These are phyloP conservation scores for Austroboletus rostrupii DNA, from an alignment of 1,284 basidiomycete species.

Conservation along the genomic window DNA sequence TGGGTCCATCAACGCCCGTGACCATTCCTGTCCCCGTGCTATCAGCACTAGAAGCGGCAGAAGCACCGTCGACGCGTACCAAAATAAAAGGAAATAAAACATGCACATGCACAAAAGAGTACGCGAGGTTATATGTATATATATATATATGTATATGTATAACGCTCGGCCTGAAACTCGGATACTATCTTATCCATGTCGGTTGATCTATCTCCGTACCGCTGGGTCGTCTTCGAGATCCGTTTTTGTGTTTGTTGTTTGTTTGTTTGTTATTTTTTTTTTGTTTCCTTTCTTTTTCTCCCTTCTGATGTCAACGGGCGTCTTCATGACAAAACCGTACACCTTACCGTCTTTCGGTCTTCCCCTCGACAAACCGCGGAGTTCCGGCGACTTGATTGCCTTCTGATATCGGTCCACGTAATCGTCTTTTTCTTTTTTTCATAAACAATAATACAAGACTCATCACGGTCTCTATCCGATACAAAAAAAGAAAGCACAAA, in stretches of 20 bases:
- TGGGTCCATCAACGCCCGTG: conserved; percentile 13
- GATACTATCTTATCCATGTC: conserved; percentile 29
- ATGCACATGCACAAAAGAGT: neutral
- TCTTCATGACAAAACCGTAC: conserved; percentile 12
- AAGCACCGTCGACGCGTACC: neutral
- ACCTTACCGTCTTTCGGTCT: neutral
- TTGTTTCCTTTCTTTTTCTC: neutral
- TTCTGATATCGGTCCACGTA: conserved; percentile 12
- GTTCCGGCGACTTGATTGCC: conserved; percentile 19
- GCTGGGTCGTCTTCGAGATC: conserved; percentile 21
- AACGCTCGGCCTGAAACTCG: neutral
- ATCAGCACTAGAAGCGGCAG: neutral
- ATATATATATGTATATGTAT: neutral
- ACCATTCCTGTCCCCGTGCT: conserved; percentile 9
- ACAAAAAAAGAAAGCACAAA: conserved; percentile 19
- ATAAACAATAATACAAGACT: conserved; percentile 27
- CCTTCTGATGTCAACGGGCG: conserved; percentile 5
- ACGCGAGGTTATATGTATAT: neutral
- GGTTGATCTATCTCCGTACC: conserved; percentile 19
- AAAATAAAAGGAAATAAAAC: neutral
- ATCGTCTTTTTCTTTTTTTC: conserved; percentile 1
- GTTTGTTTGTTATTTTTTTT: neutral
- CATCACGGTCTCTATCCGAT: conserved; percentile 24
- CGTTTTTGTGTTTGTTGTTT: neutral
- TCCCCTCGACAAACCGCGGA: conserved; percentile 26